phyloP scores from a whole-genome alignment of 179 eudicot species.

The Nepenthes alata region DNA sequence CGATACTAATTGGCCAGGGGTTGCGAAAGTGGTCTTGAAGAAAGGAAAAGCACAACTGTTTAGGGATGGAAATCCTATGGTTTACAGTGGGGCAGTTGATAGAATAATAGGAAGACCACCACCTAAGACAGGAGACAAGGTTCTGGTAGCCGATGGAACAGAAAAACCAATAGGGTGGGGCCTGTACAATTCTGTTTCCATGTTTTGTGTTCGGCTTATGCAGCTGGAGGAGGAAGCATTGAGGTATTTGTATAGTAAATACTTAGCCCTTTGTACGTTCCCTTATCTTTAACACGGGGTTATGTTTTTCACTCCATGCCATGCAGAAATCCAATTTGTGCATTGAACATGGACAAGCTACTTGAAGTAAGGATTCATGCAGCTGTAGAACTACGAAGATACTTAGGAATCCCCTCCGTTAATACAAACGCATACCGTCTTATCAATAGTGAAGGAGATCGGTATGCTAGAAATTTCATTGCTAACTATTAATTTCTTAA shows the following conservation, averaged over 20 bases:
- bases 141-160: slow-evolving; percentile 80
- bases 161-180: slow-evolving; percentile 93
- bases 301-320: slow-evolving; percentile 5
- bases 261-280: not conserved
- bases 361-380: slow-evolving; percentile 50
- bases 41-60: slow-evolving; percentile 83
- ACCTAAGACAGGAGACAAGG: slow-evolving; percentile 79
- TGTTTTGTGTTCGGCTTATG: slow-evolving; percentile 92
- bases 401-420: slow-evolving; percentile 60
- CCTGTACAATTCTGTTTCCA: slow-evolving; percentile 71
- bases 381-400: slow-evolving; percentile 50
- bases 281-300: not conserved
- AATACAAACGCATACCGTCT: slow-evolving; percentile 83
- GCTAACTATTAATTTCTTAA: not conserved
- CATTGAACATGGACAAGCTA: slow-evolving; percentile 60
- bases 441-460: slow-evolving; percentile 91
- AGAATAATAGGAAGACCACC: slow-evolving; percentile 86
- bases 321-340: slow-evolving; percentile 66
- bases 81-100: slow-evolving; percentile 88
- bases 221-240: slow-evolving; percentile 72
- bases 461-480: slow-evolving; percentile 23
- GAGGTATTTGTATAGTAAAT: slow-evolving; percentile 22
- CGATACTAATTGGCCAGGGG: slow-evolving; percentile 25
- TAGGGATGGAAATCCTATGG: slow-evolving; percentile 87
- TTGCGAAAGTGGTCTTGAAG: slow-evolving; percentile 79